These are phyloP conservation scores for Roridomyces roridus DNA, from an alignment of 768 basidiomycete species.

Conservation along the genomic window DNA sequence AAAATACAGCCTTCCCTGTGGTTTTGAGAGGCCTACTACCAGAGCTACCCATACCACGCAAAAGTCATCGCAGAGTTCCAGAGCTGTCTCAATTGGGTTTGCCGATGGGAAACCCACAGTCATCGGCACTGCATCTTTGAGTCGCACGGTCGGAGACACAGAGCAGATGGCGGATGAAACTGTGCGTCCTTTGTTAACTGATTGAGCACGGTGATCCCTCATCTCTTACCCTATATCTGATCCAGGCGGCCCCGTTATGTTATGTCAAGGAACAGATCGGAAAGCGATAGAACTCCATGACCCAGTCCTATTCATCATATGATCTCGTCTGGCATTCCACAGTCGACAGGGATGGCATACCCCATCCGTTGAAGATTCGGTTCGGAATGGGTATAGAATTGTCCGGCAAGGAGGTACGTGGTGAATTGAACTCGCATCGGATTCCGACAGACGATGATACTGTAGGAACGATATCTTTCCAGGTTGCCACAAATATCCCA, in stretches of 20 bases:
- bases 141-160: background rate
- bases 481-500: slow-evolving; percentile 1
- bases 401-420: background rate
- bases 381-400: slow-evolving; percentile 14
- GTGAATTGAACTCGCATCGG: background rate
- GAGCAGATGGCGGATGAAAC: background rate
- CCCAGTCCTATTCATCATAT: slow-evolving; percentile 4
- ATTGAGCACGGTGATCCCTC: too few relatives aligned
- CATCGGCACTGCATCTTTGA: background rate
- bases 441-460: too few relatives aligned
- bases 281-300: background rate
- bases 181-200: background rate
- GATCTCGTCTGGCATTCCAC: slow-evolving; percentile 1
- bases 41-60: background rate
- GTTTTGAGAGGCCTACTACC: background rate
- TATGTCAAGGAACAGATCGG: slow-evolving; percentile 1
- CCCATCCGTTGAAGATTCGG: background rate
- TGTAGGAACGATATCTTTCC: background rate
- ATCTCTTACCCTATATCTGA: background rate
- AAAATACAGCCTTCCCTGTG: slow-evolving; percentile 2
- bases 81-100: background rate
- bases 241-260: background rate
- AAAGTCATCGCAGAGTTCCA: background rate
- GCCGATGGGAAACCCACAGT: background rate
- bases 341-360: background rate